Base-by-base conservation (phyloP, 371 early-diverging fungal genomes). In the Dichotomocladium elegans region DNA sequence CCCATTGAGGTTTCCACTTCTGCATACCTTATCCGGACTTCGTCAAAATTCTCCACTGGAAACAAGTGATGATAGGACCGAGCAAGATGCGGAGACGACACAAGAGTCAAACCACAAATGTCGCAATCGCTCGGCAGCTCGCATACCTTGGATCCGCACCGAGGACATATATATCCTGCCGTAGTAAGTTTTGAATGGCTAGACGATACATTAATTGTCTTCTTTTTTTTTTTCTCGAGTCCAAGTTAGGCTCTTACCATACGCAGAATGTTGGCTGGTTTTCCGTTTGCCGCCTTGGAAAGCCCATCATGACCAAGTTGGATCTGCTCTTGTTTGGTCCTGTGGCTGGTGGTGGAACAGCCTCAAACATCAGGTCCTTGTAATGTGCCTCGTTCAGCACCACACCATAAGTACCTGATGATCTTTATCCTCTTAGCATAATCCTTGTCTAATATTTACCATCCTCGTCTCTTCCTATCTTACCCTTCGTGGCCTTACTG, bases 51-150 rank as follows among this genome's bases (percentile, higher is more conserved):
- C 54, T 83, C 82, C 11, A 91, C 86, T 4, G 98, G 97, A 62
- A 96, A 96, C 47, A 98, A 74, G 52, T 96, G 96, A 57, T 94
- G 96, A 63, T 95, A 96, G n/a, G 94, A 93, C 47, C 97, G 60
- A 4, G 96, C 96, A 47, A 98, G 61, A 68, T 94, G 88, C 14
- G 97, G 96, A 28, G 90, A 88, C 7, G 95, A 92, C 1, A 96
- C 92, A 27, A 98, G 64, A 0, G 93, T 90, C 52, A 98, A 74
- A 0, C 83, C 85, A 65, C 97, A 98, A n/a, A 96, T 80, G 47
- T 90, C 89, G 61, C 98, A 98, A 47, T 95, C 95, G 22, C 90
- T 88, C 1, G 97, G 98, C 30, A 98, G 62, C 31, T 92, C 84
- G 55, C 97, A 96, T 6, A 96, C 79, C 46, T 87, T 89, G 15